phyloP scores from a whole-genome alignment of 768 basidiomycete genomes.

The Cyclocybe cylindracea region DNA sequence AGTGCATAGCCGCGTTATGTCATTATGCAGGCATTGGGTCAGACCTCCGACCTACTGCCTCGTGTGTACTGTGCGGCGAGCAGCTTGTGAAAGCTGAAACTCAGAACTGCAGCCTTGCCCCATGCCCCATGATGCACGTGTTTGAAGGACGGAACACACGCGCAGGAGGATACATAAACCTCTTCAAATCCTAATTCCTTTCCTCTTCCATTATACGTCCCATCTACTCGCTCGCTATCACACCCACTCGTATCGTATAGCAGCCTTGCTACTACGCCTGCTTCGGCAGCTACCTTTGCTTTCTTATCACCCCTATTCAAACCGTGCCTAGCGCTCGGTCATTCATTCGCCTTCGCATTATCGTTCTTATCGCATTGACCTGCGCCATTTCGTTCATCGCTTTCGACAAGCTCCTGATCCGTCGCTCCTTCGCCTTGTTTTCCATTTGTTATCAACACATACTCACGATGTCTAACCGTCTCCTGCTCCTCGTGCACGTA shows the following conservation, averaged over 20 bases:
- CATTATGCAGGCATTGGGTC: no score
- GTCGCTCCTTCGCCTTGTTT: slow-evolving; percentile 7
- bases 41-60: no score
- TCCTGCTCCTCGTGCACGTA: slow-evolving; percentile 56
- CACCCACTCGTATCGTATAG: background rate
- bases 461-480: slow-evolving; percentile 26
- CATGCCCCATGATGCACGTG: slow-evolving; percentile 10
- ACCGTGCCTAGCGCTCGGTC: no score
- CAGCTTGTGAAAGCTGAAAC: slow-evolving; percentile 1
- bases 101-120: slow-evolving; percentile 1
- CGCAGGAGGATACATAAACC: slow-evolving; percentile 13
- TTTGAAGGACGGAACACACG: slow-evolving; percentile 10
- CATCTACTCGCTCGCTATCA: background rate
- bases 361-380: slow-evolving; percentile 9
- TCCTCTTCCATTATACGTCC: background rate
- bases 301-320: background rate
- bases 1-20: no score
- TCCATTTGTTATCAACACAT: slow-evolving; percentile 8
- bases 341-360: background rate
- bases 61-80: background rate
- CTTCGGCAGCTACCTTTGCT: slow-evolving; percentile 4
- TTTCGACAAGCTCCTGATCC: background rate
- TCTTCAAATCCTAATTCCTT: background rate
- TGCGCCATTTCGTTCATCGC: slow-evolving; percentile 7
- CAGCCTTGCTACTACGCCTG: background rate